Conservation (phyloP, 176 grass and related monocot genomes). For the Oryza meridionalis region DNA sequence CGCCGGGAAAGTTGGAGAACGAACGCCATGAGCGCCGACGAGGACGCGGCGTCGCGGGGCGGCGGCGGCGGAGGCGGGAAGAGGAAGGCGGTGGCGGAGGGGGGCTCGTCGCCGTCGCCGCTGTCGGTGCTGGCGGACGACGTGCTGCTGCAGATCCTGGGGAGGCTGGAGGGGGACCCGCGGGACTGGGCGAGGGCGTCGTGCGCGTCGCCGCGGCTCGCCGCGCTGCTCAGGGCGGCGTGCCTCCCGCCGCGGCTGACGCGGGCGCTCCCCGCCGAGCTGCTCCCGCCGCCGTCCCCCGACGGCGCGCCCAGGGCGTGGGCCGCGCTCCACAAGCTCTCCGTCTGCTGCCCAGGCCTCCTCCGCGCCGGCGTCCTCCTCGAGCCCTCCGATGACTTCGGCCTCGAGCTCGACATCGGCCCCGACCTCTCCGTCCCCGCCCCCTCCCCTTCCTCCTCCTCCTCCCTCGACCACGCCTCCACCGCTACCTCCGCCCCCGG, state of each 20-base stretch:
- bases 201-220: conserved; percentile 71
- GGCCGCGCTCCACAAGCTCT: conserved; percentile 83
- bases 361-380: conserved; percentile 72
- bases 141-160: conserved; percentile 81
- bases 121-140: conserved; percentile 66
- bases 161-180: conserved; percentile 62
- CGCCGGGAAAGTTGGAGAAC: too few relatives aligned
- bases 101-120: conserved; percentile 25
- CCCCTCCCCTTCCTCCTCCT: not conserved
- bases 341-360: conserved; percentile 95
- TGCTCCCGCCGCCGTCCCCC: conserved; percentile 37
- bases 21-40: not conserved
- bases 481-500: not conserved
- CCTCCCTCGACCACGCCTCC: not conserved
- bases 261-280: conserved; percentile 60
- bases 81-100: not conserved
- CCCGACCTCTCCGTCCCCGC: conserved; percentile 51
- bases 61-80: not conserved
- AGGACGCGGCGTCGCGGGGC: too few relatives aligned
- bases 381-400: conserved; percentile 78
- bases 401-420: conserved; percentile 89
- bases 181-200: conserved; percentile 73
- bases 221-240: conserved; percentile 48
- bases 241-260: conserved; percentile 59
- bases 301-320: conserved; percentile 29